Evolutionary conservation across 106 monocot species (phyloP).

Genomic region (Dendrobium officinale): DNA sequence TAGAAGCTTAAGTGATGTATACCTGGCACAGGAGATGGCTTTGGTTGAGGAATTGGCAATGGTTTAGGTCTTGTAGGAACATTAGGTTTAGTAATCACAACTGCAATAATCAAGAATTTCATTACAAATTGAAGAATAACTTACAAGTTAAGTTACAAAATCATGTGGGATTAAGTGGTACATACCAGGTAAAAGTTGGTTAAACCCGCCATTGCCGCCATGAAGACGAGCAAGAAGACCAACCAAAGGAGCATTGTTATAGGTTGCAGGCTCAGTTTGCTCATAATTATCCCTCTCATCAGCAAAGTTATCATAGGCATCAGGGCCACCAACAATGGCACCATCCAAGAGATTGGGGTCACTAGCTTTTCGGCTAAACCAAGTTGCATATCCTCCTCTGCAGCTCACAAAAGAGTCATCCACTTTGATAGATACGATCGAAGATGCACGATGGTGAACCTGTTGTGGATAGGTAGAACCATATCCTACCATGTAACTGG

Average conservation of each 20-base stretch:
- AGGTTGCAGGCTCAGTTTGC: slow-evolving; percentile 92
- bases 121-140: background rate
- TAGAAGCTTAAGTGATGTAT: background rate
- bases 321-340: slow-evolving; percentile 86
- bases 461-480: slow-evolving; percentile 73
- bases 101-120: slow-evolving; percentile 13
- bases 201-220: slow-evolving; percentile 33
- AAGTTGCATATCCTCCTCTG: slow-evolving; percentile 64
- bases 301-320: slow-evolving; percentile 72
- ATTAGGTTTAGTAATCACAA: slow-evolving; percentile 12
- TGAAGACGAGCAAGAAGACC: slow-evolving; percentile 73
- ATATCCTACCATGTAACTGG: slow-evolving; percentile 98
- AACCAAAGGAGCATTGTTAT: slow-evolving; percentile 81
- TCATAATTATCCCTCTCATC: slow-evolving; percentile 79
- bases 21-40: slow-evolving; percentile 33
- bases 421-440: slow-evolving; percentile 78
- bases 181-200: slow-evolving; percentile 47
- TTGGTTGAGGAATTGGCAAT: slow-evolving; percentile 1
- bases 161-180: background rate
- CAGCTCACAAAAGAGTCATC: slow-evolving; percentile 69
- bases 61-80: slow-evolving; percentile 1
- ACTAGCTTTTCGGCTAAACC: slow-evolving; percentile 52
- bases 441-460: slow-evolving; percentile 89
- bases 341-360: slow-evolving; percentile 84
- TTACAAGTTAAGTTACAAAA: no score